Conservation (phyloP, 306 rosid species). For the barrel medic (Medicago truncatula) region MtrunA17r5.0-ANR NC_053045.1:42269501-42270000, state of each 20-base stretch:
- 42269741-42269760: constrained; percentile 9
- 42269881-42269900: constrained; percentile 35
- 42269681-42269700: constrained; percentile 45
- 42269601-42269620: constrained; percentile 28
- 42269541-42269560: not conserved
- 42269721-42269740: constrained; percentile 47
- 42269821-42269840: not conserved
- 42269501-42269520: constrained; percentile 14
- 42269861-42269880: constrained; percentile 22
- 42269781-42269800: not conserved
- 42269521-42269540: constrained; percentile 12
- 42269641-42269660: constrained; percentile 36
- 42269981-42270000: constrained; percentile 83
- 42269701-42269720: constrained; percentile 47
- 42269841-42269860: no score
- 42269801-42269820: constrained; percentile 7
- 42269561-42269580: constrained; percentile 37
- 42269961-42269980: constrained; percentile 83
- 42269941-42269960: constrained; percentile 95
- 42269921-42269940: constrained; percentile 96
- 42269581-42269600: constrained; percentile 26
- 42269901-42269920: constrained; percentile 58
- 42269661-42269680: constrained; percentile 38
- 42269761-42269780: not conserved
- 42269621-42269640: constrained; percentile 34